phyloP scores from a whole-genome alignment of 768 basidiomycete species.

The Auriscalpium vulgare region DNA sequence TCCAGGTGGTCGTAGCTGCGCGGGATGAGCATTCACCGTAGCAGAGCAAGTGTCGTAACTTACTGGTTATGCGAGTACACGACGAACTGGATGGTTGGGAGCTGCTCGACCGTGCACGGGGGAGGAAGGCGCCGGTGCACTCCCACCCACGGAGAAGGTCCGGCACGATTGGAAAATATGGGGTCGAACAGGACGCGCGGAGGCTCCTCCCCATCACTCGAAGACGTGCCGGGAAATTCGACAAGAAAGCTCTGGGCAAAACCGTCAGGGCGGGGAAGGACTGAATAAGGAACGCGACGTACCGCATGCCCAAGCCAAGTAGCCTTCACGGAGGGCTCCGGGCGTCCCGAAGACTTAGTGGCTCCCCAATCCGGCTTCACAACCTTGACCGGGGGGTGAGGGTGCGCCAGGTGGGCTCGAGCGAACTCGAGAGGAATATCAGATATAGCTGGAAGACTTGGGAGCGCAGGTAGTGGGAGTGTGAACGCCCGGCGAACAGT shows the following conservation, averaged over 20 bases:
- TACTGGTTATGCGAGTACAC: constrained; percentile 38
- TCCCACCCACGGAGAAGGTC: constrained; percentile 22
- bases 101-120: constrained; percentile 29
- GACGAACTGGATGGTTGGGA: constrained; percentile 32
- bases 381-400: constrained; percentile 16
- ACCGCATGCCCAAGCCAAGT: constrained; percentile 35
- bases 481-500: constrained; percentile 3
- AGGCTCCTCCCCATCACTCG: constrained; percentile 10
- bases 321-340: constrained; percentile 16
- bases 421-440: constrained; percentile 8
- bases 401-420: constrained; percentile 6
- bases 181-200: constrained; percentile 33
- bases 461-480: constrained; percentile 8
- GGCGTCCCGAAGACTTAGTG: neutral
- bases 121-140: constrained; percentile 25
- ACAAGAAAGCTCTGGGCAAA: constrained; percentile 22
- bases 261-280: neutral
- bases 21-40: neutral
- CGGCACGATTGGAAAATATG: constrained; percentile 30
- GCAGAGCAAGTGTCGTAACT: constrained; percentile 8
- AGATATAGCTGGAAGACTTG: neutral
- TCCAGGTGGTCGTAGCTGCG: constrained; percentile 38
- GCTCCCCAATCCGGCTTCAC: constrained; percentile 21
- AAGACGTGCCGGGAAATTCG: constrained; percentile 17
- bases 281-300: constrained; percentile 3